These are phyloP conservation scores for Backusella tarrabulga DNA, from an alignment of 192 early-diverging fungal genomes.

Conservation along the genomic window DNA sequence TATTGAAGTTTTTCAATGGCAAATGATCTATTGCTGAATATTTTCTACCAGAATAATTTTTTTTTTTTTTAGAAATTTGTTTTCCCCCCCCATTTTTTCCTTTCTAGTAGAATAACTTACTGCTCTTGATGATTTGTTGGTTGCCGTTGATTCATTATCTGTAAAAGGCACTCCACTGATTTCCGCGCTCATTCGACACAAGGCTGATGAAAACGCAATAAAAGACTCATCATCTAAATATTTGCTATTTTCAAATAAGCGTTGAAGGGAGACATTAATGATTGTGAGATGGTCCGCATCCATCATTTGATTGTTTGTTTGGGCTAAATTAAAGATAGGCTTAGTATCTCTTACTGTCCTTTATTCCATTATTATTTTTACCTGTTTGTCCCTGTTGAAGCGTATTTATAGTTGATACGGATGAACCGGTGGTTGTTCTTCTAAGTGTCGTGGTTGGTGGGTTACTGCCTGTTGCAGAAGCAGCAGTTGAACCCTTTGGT, in stretches of 20 bases:
- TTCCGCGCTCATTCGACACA: conserved; percentile 63
- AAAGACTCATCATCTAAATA: conserved; percentile 59
- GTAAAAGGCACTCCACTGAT: conserved; percentile 47
- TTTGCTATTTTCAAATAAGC: conserved; percentile 69
- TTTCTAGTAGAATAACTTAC: conserved; percentile 11
- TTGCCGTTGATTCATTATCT: conserved; percentile 25
- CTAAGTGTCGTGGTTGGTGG: not conserved
- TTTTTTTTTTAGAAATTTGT: not conserved
- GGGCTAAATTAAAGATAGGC: not conserved
- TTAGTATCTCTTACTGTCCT: not conserved
- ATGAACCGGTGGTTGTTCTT: conserved; percentile 13
- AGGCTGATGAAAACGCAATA: conserved; percentile 60
- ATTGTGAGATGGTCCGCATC: conserved; percentile 46
- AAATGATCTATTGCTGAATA: conserved; percentile 74
- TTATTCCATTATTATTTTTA: conserved; percentile 3
- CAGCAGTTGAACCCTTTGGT: conserved; percentile 22
- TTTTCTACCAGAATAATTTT: conserved; percentile 39
- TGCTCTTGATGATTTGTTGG: conserved; percentile 17
- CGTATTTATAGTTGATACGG: not conserved
- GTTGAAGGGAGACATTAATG: conserved; percentile 50
- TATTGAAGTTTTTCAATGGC: conserved; percentile 72
- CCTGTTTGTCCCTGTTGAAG: not conserved
- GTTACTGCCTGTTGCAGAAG: not conserved
- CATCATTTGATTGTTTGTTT: conserved; percentile 21
- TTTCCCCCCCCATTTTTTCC: not conserved